These are phyloP conservation scores for Aspergillus sp. DNA, from an alignment of 2,329 filamentous ascomycete species.

Conservation along the genomic window DNA sequence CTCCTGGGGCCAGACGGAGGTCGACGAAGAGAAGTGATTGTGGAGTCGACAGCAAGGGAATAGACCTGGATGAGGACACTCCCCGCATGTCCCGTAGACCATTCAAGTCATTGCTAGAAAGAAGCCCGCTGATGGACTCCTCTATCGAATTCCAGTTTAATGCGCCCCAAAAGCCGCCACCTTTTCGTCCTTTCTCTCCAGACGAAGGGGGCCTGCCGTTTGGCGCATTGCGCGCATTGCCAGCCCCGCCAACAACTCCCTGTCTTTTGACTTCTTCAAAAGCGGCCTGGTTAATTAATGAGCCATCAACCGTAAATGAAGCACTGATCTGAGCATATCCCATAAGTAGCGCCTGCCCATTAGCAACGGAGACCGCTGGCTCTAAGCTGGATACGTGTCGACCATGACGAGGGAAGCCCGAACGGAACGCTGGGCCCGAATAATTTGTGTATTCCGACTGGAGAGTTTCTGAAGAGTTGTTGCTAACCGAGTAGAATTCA, in stretches of 20 bases:
- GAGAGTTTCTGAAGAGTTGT: conserved; percentile 91
- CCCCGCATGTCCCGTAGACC: conserved; percentile 95
- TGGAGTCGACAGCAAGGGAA: conserved; percentile 90
- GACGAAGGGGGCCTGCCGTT: conserved; percentile 55
- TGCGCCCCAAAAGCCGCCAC: conserved; percentile 77
- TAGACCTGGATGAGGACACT: conserved; percentile 79
- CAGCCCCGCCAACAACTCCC: conserved; percentile 82
- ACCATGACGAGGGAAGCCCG: conserved; percentile 42
- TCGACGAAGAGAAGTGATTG: conserved; percentile 97
- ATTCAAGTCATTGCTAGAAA: conserved; percentile 86
- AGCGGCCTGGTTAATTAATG: conserved; percentile 81
- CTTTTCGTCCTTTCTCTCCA: conserved; percentile 57
- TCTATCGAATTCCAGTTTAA: conserved; percentile 89
- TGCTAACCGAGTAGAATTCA: conserved; percentile 93
- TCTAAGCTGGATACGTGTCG: conserved; percentile 52
- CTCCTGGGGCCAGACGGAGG: conserved; percentile 80
- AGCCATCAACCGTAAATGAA: conserved; percentile 88
- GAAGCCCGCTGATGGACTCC: conserved; percentile 82
- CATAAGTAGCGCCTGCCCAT: conserved; percentile 85
- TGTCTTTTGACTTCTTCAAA: conserved; percentile 98
- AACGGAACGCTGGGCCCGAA: conserved; percentile 57
- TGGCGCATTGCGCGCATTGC: conserved; percentile 74
- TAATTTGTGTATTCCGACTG: conserved; percentile 78
- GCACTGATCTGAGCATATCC: conserved; percentile 94
- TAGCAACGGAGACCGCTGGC: conserved; percentile 26